Conservation (phyloP, 169 alveolate species). For the Condylostoma magnum region DNA sequence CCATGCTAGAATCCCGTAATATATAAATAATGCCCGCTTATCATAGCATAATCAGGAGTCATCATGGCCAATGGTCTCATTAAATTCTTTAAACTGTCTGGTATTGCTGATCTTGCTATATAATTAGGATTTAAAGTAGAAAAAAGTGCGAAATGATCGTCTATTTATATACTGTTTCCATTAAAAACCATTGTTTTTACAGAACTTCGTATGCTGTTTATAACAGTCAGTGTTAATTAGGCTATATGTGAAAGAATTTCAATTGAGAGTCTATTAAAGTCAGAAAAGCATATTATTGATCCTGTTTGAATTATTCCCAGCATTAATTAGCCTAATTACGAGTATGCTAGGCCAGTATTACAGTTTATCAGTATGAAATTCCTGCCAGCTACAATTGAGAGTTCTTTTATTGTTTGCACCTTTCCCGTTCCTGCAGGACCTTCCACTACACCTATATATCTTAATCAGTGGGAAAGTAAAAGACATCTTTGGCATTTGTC, state of each 20-base stretch:
- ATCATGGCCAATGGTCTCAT: constrained; percentile 93
- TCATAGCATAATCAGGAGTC: constrained; percentile 87
- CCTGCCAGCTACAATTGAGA: constrained; percentile 79
- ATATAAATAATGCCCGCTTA: constrained; percentile 92
- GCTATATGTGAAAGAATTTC: constrained; percentile 81
- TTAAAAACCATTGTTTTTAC: constrained; percentile 78
- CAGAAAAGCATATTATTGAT: constrained; percentile 76
- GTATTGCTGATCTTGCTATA: constrained; percentile 95
- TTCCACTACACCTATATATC: constrained; percentile 87
- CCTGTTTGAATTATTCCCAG: constrained; percentile 81
- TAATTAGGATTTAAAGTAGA: constrained; percentile 91
- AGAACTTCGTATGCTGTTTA: constrained; percentile 47
- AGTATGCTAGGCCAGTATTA: constrained; percentile 77
- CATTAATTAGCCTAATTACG: constrained; percentile 83
- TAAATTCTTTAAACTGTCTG: constrained; percentile 93
- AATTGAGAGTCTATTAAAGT: constrained; percentile 74
- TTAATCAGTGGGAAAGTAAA: constrained; percentile 76
- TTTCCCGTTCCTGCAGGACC: constrained; percentile 80
- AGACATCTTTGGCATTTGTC: constrained; percentile 83
- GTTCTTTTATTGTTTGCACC: constrained; percentile 83
- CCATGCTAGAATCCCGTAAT: constrained; percentile 95
- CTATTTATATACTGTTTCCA: constrained; percentile 68
- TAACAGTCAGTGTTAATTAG: constrained; percentile 49
- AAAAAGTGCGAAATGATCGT: constrained; percentile 77
- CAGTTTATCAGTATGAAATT: constrained; percentile 85